Conservation (phyloP, 345 rosid genomes). For the Citrus hindsii region DNA sequence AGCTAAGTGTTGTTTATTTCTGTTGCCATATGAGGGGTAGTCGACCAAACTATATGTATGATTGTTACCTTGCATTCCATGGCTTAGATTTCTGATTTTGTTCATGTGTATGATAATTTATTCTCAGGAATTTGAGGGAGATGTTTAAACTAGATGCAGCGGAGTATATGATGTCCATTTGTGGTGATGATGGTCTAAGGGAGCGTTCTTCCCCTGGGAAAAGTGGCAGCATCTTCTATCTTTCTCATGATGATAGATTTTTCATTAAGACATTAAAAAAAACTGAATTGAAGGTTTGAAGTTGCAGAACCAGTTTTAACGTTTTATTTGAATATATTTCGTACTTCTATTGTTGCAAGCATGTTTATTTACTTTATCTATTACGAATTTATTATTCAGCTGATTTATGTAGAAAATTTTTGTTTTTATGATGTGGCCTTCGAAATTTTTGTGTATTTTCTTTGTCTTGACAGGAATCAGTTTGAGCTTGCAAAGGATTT, state of each 20-base stretch:
- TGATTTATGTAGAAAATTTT: neutral
- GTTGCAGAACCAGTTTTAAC: conserved; percentile 1
- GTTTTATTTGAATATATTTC: neutral
- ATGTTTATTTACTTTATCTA: neutral
- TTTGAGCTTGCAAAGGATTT: neutral
- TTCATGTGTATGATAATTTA: neutral
- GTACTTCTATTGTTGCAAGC: no score
- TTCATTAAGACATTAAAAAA: conserved; percentile 86
- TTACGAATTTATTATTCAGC: neutral
- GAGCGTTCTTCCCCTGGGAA: conserved; percentile 86
- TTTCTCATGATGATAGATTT: conserved; percentile 87
- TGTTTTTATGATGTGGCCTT: neutral
- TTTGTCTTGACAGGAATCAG: neutral
- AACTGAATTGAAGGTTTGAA: conserved; percentile 80
- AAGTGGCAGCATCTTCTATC: conserved; percentile 96
- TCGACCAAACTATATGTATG: neutral
- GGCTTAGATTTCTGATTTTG: neutral
- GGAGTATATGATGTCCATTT: conserved; percentile 98
- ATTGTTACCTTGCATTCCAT: neutral
- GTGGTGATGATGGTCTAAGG: conserved; percentile 90
- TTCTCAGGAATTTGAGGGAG: conserved; percentile 86
- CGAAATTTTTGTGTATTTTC: neutral
- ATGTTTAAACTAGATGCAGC: conserved; percentile 98
- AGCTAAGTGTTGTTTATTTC: neutral
- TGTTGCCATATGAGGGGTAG: neutral